These are phyloP conservation scores for Escovopsis sp. DNA, from an alignment of 2,329 filamentous ascomycete genomes.

Conservation along the genomic window DNA sequence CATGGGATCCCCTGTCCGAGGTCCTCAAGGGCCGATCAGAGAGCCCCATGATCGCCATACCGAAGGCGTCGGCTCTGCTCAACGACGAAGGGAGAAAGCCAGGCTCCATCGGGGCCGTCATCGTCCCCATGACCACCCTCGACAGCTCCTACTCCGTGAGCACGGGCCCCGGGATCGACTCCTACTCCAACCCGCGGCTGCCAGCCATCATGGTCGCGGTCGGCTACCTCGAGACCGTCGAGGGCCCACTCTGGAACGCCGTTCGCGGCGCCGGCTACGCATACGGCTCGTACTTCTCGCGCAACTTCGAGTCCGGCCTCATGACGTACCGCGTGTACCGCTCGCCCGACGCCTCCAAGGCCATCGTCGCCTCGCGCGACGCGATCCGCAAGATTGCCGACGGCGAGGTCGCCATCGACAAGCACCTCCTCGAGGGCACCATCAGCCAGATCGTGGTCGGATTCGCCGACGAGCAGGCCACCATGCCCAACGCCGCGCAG, in stretches of 20 bases:
- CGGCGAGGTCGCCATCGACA: constrained; percentile 59
- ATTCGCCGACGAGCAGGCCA: constrained; percentile 80
- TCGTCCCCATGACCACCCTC: constrained; percentile 82
- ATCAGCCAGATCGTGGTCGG: constrained; percentile 77
- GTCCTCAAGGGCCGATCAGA: constrained; percentile 12
- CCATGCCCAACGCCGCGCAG: constrained; percentile 66
- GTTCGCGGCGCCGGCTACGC: constrained; percentile 88
- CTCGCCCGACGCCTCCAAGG: constrained; percentile 77
- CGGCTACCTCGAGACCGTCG: constrained; percentile 81
- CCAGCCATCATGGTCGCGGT: constrained; percentile 79
- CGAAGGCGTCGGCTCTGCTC: constrained; percentile 54
- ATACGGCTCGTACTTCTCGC: constrained; percentile 70
- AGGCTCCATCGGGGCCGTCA: constrained; percentile 57
- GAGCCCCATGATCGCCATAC: constrained; percentile 48
- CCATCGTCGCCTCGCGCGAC: constrained; percentile 61
- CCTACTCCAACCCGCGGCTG: constrained; percentile 61
- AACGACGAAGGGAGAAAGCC: constrained; percentile 60
- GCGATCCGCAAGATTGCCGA: constrained; percentile 62
- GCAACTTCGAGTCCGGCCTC: constrained; percentile 64
- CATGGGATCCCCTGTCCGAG: constrained; percentile 50
- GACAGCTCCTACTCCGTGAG: constrained; percentile 83
- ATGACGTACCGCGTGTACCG: constrained; percentile 80
- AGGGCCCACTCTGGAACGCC: constrained; percentile 87
- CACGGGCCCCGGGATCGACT: constrained; percentile 57
- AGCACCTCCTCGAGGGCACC: constrained; percentile 72